Percentiles rank a stretch among this genome's conserved stretches.
Evolutionary conservation across 371 early-diverging fungal genomes (phyloP).

Genomic region (Lichtheimia corymbifera): DNA sequence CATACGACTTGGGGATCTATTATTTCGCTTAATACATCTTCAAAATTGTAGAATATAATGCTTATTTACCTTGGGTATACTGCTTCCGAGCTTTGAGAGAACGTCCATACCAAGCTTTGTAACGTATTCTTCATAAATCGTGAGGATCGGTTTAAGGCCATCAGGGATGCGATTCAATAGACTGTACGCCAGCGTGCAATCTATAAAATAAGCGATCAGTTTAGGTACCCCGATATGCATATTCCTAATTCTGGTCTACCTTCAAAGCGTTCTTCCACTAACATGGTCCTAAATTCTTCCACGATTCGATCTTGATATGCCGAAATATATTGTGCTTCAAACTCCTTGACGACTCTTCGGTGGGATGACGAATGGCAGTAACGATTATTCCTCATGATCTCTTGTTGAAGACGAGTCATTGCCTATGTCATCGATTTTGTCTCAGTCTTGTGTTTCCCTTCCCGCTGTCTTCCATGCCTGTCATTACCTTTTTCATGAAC

Average conservation of each 20-base stretch:
- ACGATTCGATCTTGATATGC: slow-evolving; percentile 69
- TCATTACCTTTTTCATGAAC: slow-evolving; percentile 67
- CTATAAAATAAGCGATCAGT: slow-evolving; percentile 33
- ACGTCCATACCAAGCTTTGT: slow-evolving; percentile 60
- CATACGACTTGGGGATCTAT: slow-evolving; percentile 73
- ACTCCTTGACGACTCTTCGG: slow-evolving; percentile 68
- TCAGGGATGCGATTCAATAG: slow-evolving; percentile 65
- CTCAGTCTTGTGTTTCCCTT: slow-evolving; percentile 1
- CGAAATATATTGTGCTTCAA: slow-evolving; percentile 74
- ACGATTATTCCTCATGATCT: slow-evolving; percentile 51
- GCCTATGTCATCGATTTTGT: slow-evolving; percentile 22
- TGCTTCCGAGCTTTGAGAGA: slow-evolving; percentile 53
- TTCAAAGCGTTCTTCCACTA: slow-evolving; percentile 61
- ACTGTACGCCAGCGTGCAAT: slow-evolving; percentile 72
- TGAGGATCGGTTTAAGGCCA: slow-evolving; percentile 65
- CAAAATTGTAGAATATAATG: neutral
- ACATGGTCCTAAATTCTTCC: slow-evolving; percentile 72
- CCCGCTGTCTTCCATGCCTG: neutral
- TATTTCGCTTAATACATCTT: neutral
- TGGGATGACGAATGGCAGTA: slow-evolving; percentile 74
- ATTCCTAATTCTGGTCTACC: slow-evolving; percentile 36
- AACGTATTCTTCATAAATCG: slow-evolving; percentile 67
- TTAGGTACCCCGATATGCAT: neutral
- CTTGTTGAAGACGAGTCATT: slow-evolving; percentile 57
- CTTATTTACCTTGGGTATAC: slow-evolving; percentile 56